phyloP scores from a whole-genome alignment of 2,329 filamentous ascomycete species.

The Onygenales sp. region DNA sequence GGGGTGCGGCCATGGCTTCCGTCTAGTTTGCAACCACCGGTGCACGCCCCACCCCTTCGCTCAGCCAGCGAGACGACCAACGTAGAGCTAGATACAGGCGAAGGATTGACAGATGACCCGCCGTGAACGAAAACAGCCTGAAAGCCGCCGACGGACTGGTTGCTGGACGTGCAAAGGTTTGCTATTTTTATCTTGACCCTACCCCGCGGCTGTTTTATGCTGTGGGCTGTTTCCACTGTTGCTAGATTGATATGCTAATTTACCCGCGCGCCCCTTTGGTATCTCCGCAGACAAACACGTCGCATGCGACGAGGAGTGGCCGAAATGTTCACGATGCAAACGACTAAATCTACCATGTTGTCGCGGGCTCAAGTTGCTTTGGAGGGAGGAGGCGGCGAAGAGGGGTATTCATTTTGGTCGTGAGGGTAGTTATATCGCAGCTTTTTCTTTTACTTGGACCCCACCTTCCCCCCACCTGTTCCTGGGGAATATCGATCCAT shows the following conservation, averaged over 20 bases:
- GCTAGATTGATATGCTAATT: neutral
- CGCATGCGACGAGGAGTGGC: constrained; percentile 22
- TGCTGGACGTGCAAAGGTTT: constrained; percentile 20
- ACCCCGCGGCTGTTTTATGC: too few species aligned
- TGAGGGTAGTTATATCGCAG: constrained; percentile 11
- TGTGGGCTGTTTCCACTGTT: neutral
- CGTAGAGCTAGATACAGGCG: neutral
- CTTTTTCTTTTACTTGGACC: neutral
- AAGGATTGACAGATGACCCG: constrained; percentile 5
- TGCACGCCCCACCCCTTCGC: too few species aligned
- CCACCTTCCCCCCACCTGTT: too few species aligned
- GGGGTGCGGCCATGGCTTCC: neutral
- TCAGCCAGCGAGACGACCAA: too few species aligned
- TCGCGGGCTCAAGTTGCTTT: constrained; percentile 19
- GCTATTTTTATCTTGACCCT: neutral
- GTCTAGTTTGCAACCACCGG: neutral
- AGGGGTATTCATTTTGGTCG: constrained; percentile 18
- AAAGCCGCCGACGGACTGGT: constrained; percentile 17
- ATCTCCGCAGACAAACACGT: constrained; percentile 18
- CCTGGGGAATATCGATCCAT: too few species aligned
- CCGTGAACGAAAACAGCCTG: constrained; percentile 9
- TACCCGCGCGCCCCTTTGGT: neutral
- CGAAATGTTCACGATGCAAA: constrained; percentile 19
- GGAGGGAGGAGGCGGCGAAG: constrained; percentile 23
- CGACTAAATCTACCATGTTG: constrained; percentile 16